A percentile compares a stretch with the other conserved stretches of the same genome.
phyloP scores from a whole-genome alignment of 139 green algal genomes.

The Volvox africanus region DNA sequence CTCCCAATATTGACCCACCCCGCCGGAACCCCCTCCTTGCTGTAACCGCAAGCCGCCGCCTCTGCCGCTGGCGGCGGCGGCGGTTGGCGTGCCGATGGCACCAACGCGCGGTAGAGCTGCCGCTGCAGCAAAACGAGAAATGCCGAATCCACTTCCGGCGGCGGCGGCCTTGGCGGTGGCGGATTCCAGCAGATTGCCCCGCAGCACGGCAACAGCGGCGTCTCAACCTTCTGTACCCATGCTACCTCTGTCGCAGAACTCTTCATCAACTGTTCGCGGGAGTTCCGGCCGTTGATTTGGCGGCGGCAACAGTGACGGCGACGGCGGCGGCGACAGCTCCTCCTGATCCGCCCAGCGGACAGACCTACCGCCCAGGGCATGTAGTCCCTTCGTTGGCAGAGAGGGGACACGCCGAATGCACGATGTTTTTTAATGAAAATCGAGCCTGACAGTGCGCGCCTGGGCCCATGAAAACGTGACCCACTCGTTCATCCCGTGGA shows the following conservation, averaged over 20 bases:
- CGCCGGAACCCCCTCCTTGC: neutral
- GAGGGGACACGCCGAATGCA: slow-evolving; percentile 8
- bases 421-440: too few species aligned
- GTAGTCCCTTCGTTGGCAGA: neutral
- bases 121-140: neutral
- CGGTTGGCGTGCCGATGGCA: too few species aligned
- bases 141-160: neutral
- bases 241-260: neutral
- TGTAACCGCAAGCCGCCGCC: neutral
- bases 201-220: neutral
- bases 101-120: too few species aligned
- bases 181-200: neutral
- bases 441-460: too few species aligned
- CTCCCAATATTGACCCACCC: neutral
- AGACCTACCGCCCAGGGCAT: neutral
- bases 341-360: slow-evolving; percentile 22
- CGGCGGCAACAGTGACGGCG: neutral
- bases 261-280: neutral
- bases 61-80: neutral
- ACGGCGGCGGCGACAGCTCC: neutral
- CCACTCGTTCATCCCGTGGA: too few species aligned
- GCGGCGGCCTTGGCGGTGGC: neutral
- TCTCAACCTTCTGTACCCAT: neutral
- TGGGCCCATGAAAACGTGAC: too few species aligned
- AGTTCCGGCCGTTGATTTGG: neutral